Evolutionary conservation across 78 protist species (phyloP).

Genomic region (Monocercomonoides exilis): DNA sequence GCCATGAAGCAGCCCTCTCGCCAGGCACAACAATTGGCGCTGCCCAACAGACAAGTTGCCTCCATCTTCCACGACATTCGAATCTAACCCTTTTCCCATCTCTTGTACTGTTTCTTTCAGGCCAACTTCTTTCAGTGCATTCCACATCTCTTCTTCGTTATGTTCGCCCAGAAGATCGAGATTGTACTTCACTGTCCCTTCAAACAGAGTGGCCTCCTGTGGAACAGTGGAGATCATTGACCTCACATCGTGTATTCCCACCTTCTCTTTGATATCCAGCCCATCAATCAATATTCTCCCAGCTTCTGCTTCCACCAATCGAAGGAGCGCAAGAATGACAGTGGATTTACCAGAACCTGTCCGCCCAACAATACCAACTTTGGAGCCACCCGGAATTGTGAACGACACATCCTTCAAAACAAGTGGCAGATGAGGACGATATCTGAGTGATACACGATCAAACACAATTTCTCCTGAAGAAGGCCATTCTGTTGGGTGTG

Average conservation of each 20-base stretch:
- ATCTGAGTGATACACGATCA: constrained; percentile 5
- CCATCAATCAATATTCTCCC: constrained; percentile 14
- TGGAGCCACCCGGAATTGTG: constrained; percentile 25
- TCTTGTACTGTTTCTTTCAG: not conserved
- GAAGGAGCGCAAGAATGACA: not conserved
- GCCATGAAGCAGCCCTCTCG: constrained; percentile 58
- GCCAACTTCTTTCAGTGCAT: not conserved
- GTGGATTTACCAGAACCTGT: constrained; percentile 59
- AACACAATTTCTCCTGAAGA: constrained; percentile 5
- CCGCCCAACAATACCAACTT: constrained; percentile 65
- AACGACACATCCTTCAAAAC: constrained; percentile 26
- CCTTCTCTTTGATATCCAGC: not conserved
- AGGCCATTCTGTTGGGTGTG: constrained; percentile 32
- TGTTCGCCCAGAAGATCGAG: constrained; percentile 8
- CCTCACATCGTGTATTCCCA: not conserved
- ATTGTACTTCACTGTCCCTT: constrained; percentile 5
- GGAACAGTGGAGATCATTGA: not conserved
- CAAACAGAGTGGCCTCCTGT: constrained; percentile 22
- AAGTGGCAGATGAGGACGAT: constrained; percentile 33
- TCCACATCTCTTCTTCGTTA: constrained; percentile 6
- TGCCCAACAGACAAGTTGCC: constrained; percentile 64
- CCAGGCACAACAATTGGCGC: constrained; percentile 76
- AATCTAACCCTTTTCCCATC: not conserved
- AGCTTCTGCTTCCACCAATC: not conserved
- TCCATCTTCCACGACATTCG: constrained; percentile 27